Evolutionary conservation across 805 yeast species (phyloP), one percentile per base, ranked within the genome.

Genomic region (Candida berthetii): DNA sequence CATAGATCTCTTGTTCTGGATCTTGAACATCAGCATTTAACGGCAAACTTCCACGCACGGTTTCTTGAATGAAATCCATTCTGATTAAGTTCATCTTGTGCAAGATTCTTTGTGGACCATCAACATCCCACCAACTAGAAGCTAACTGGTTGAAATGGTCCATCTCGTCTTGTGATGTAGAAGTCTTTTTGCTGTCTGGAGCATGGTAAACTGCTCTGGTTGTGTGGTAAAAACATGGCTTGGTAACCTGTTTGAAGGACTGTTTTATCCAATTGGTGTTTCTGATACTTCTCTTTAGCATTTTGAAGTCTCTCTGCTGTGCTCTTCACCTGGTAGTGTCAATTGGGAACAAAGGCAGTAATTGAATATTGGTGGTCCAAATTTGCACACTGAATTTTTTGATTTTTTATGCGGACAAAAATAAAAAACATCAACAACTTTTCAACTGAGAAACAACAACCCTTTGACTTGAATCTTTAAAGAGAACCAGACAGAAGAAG

Each of bases 121-220:
- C 65, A 13, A 85, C 80, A 53, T 93, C 96, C 99, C 99, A 93
- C 99, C 99, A 93, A n/a, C 87, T 64, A n/a, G 83, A 70, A 1
- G 99, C 99, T 36, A 93, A 69, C 28, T 82, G 77, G 51, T 85
- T 80, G 63, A 93, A 93, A 61, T 93, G 98, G 9, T 73, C 63
- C 60, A 82, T 69, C 57, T 91, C 98, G 6, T 80, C 78, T 7
- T 64, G 65, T 0, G 80, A 72, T 5, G 79, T 71, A 4, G 74
- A 45, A 1, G 73, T 58, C 22, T 40, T 40, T 11, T 41, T 43
- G 15, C 8, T 14, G 4, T 7, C 18, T 14, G 24, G 18, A 22
- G 31, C 42, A 16, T 24, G 29, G 4, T 8, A 6, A 6, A 16
- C 13, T 15, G 22, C 7, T 16, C 13, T 8, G 7, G 22, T 24